A percentile compares a stretch with the other conserved stretches of the same genome.
These are phyloP conservation scores for Dothistroma septosporum DNA, from an alignment of 2,329 filamentous ascomycete species.

Conservation along the genomic window DNA sequence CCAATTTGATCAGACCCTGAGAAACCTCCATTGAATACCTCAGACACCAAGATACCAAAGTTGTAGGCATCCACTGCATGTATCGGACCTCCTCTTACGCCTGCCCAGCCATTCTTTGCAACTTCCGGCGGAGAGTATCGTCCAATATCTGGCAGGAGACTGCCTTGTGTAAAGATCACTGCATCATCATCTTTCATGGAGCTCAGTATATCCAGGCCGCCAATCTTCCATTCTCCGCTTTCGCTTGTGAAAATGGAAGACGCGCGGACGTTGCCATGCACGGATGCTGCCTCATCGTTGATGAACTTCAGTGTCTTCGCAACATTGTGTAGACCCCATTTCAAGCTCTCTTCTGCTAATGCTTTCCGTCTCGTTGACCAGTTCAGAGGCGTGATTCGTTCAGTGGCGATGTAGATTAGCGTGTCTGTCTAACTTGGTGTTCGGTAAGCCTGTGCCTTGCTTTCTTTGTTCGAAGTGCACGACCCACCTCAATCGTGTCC, in stretches of 20 bases:
- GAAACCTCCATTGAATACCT: slow-evolving; percentile 87
- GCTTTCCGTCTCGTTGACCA: slow-evolving; percentile 90
- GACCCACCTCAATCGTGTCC: slow-evolving; percentile 81
- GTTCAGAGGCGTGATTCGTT: slow-evolving; percentile 77
- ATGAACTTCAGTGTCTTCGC: slow-evolving; percentile 94
- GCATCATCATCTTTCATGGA: slow-evolving; percentile 95
- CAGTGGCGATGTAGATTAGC: slow-evolving; percentile 94
- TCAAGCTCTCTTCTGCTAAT: slow-evolving; percentile 83
- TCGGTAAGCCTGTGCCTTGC: slow-evolving; percentile 28
- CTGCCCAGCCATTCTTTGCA: slow-evolving; percentile 82
- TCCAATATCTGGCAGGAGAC: slow-evolving; percentile 76
- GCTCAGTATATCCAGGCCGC: slow-evolving; percentile 88
- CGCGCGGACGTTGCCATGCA: slow-evolving; percentile 81
- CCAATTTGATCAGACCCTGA: slow-evolving; percentile 71
- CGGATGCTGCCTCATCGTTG: slow-evolving; percentile 85
- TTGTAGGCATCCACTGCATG: slow-evolving; percentile 83
- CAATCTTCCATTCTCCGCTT: slow-evolving; percentile 96
- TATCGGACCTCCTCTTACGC: slow-evolving; percentile 76
- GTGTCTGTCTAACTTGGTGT: slow-evolving; percentile 68
- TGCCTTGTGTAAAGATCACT: slow-evolving; percentile 86
- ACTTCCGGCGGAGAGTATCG: slow-evolving; percentile 86
- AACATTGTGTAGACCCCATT: slow-evolving; percentile 88
- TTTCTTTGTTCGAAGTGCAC: not conserved
- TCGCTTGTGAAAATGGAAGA: slow-evolving; percentile 90
- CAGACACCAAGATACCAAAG: slow-evolving; percentile 77